Evolutionary conservation across 768 basidiomycete species (phyloP).

Genomic region (Amanita thiersii): DNA sequence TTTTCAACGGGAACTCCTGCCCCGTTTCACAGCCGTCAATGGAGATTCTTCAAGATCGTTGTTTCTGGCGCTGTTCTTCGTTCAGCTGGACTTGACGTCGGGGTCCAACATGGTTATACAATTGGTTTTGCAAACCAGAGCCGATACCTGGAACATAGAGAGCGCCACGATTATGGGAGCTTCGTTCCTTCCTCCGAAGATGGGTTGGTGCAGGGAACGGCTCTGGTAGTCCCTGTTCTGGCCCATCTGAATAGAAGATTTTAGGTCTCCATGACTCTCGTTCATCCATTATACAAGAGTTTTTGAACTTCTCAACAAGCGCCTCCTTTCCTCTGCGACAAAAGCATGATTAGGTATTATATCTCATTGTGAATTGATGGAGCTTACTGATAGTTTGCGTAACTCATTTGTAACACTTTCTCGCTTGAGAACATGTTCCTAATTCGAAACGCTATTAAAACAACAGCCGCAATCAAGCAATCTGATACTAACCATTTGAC

Average conservation of each 20-base stretch:
- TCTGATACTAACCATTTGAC: slow-evolving; percentile 62
- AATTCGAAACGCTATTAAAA: slow-evolving; percentile 7
- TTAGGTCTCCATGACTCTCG: slow-evolving; percentile 76
- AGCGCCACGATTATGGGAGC: slow-evolving; percentile 68
- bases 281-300: slow-evolving; percentile 86
- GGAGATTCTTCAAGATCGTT: not conserved
- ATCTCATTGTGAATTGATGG: slow-evolving; percentile 6
- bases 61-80: not conserved
- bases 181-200: slow-evolving; percentile 74
- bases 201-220: slow-evolving; percentile 82
- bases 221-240: slow-evolving; percentile 65
- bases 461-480: not conserved
- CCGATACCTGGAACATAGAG: slow-evolving; percentile 47
- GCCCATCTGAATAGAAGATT: slow-evolving; percentile 74
- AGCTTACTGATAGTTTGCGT: slow-evolving; percentile 85
- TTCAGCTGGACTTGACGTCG: slow-evolving; percentile 13
- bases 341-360: not conserved
- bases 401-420: slow-evolving; percentile 86
- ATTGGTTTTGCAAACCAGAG: slow-evolving; percentile 5
- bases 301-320: slow-evolving; percentile 87
- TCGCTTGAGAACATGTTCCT: slow-evolving; percentile 93
- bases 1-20: slow-evolving; percentile 2
- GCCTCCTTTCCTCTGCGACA: slow-evolving; percentile 74
- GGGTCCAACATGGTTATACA: slow-evolving; percentile 5
- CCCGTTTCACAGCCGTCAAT: not conserved